Evolutionary conservation across 2,329 filamentous ascomycete species (phyloP).

Genomic region (Rachicladosporium sp.): DNA sequence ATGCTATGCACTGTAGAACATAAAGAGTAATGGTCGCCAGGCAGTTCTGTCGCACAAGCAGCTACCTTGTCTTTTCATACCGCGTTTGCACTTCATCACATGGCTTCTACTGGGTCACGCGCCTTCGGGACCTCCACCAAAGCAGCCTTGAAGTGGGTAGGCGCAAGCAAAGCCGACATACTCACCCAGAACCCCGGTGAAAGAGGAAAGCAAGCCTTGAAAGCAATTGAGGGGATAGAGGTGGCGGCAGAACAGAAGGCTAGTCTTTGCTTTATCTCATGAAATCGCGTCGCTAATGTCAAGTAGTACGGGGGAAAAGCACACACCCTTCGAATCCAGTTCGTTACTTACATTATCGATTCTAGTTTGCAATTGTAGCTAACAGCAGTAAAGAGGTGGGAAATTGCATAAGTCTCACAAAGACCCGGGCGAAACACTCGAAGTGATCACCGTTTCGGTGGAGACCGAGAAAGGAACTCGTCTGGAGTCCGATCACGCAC

Average conservation of each 20-base stretch:
- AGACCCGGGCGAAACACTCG: background rate
- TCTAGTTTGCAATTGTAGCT: constrained; percentile 1
- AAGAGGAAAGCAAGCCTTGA: too few species aligned
- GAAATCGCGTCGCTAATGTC: background rate
- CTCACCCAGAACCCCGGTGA: constrained; percentile 4
- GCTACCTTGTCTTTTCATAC: too few species aligned
- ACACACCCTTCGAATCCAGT: constrained; percentile 1
- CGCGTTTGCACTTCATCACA: too few species aligned
- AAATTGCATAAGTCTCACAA: constrained; percentile 3
- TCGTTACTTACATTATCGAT: background rate
- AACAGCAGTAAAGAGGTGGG: constrained; percentile 1
- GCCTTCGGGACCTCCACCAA: background rate
- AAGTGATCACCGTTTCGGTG: constrained; percentile 2
- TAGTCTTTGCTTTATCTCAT: background rate
- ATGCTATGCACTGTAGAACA: too few species aligned
- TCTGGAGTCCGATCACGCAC: constrained; percentile 2
- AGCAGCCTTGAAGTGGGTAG: constrained; percentile 3
- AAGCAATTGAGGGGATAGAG: too few species aligned
- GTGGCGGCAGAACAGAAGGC: too few species aligned
- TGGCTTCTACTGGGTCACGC: background rate
- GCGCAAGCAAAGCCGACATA: constrained; percentile 3
- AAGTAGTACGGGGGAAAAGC: constrained; percentile 1
- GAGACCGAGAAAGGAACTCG: constrained; percentile 1
- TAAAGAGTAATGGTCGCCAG: too few species aligned
- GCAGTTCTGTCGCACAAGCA: too few species aligned